Base-by-base conservation (phyloP, 176 grass and related monocot genomes). In the Aegilops bicornis region DNA sequence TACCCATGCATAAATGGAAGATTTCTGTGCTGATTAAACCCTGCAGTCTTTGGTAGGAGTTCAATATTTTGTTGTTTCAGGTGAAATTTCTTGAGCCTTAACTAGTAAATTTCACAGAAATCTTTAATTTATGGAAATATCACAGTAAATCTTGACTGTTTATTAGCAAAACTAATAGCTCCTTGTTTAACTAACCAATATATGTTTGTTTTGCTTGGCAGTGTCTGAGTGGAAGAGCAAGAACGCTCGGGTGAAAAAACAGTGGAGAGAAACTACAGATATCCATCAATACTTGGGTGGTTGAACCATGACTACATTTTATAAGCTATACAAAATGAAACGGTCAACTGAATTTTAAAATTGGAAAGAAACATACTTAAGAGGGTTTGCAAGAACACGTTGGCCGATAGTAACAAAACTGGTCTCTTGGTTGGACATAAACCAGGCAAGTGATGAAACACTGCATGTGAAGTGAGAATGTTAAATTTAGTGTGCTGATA, bases 371-470 rank as follows among this genome's bases (percentile, higher is more conserved):
- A 79, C 83, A 86, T 86, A 91, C 92, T 93, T 93, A 54, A 93
- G 86, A n/a, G 86, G 83, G 61, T 85, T 91, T 10, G 92, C 89
- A 86, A 93, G 92, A 75, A 93, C 92, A 77, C 92, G 88, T 60
- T 93, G 92, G 65, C 92, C 92, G 77, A 91, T 93, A 33, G 92
- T 93, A 74, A 93, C 86, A 27, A 93, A 93, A 71, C 92, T 91
- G 36, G 92, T 93, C 84, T 93, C 92, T 82, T 93, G 92, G 75
- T 86, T 93, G 68, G 92, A 93, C 92, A 93, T 93, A 86, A 93
- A 93, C 92, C 86, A 93, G 40, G 89, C 92, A 64, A 93, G 89
- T 48, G 89, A 93, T 78, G 92, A 93, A 72, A 93, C 92, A 88
- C 92, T 93, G 22, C 67, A 88, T 83, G 67, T 62, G 33, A 79